Evolutionary conservation across 148 eudicot genomes (phyloP).

Genomic region (Nepenthes mirabilis): DNA sequence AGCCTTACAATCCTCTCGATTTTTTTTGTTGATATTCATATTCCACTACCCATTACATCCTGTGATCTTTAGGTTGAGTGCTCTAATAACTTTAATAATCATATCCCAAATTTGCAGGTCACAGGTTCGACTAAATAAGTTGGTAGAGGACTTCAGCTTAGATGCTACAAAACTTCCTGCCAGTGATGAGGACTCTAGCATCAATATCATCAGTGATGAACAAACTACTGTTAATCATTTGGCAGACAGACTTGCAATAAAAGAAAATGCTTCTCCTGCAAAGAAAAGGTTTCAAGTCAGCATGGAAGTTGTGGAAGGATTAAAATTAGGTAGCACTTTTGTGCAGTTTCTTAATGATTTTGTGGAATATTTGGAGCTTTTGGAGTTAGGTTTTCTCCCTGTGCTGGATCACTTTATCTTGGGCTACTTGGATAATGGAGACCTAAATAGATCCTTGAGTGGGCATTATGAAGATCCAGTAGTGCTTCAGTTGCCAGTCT

Average conservation of each 20-base stretch:
- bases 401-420: no score
- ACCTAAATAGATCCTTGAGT: no score
- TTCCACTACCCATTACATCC: not conserved
- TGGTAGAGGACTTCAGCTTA: constrained; percentile 51
- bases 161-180: constrained; percentile 13
- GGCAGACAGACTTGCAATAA: constrained; percentile 14
- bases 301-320: constrained; percentile 24
- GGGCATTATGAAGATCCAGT: no score
- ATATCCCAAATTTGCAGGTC: constrained; percentile 42
- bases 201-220: constrained; percentile 38
- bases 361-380: not conserved
- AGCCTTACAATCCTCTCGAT: not conserved
- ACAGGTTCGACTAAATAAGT: constrained; percentile 52
- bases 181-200: constrained; percentile 36
- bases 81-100: not conserved
- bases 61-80: not conserved
- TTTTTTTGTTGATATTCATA: not conserved
- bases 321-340: constrained; percentile 36
- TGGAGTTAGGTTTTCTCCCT: no score
- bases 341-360: not conserved
- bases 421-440: no score
- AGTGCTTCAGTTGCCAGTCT: no score
- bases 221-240: constrained; percentile 20
- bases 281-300: constrained; percentile 27
- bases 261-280: constrained; percentile 23